Conservation (phyloP, 2,329 filamentous ascomycete species). For the Akanthomyces lecanii region DNA sequence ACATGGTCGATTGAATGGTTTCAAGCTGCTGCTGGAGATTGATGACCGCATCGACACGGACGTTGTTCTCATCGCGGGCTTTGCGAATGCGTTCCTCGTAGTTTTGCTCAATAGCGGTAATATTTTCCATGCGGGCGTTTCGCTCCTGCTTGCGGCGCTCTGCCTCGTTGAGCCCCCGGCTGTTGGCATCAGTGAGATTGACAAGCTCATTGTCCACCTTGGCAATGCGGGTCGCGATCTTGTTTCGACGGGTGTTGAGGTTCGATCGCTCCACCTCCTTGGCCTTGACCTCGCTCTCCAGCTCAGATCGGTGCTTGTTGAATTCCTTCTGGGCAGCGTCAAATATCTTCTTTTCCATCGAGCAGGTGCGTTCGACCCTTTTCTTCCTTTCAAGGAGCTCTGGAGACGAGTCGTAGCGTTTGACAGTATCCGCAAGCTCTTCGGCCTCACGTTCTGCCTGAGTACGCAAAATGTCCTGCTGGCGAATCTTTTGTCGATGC, state of each 20-base stretch:
- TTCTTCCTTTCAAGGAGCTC: slow-evolving; percentile 57
- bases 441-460: slow-evolving; percentile 56
- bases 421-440: slow-evolving; percentile 54
- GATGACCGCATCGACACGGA: slow-evolving; percentile 29
- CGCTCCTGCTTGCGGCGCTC: slow-evolving; percentile 54
- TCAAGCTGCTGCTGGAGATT: slow-evolving; percentile 29
- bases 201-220: slow-evolving; percentile 71
- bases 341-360: slow-evolving; percentile 54
- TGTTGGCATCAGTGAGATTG: slow-evolving; percentile 65
- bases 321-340: slow-evolving; percentile 53
- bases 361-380: slow-evolving; percentile 48
- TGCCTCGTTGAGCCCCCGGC: slow-evolving; percentile 59
- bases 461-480: slow-evolving; percentile 69
- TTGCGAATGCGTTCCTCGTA: slow-evolving; percentile 41
- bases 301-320: slow-evolving; percentile 54
- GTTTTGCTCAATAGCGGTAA: slow-evolving; percentile 42
- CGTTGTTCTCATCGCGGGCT: slow-evolving; percentile 31
- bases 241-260: slow-evolving; percentile 65
- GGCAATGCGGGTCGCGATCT: slow-evolving; percentile 64
- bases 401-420: slow-evolving; percentile 60
- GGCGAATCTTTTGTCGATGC: slow-evolving; percentile 67
- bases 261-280: slow-evolving; percentile 61
- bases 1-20: slow-evolving; percentile 28
- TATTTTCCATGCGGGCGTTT: slow-evolving; percentile 43
- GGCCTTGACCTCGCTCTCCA: slow-evolving; percentile 59